Evolutionary conservation across 1,139 yeast species (phyloP).

Genomic region (Zygosaccharomyces pseudobailii): DNA sequence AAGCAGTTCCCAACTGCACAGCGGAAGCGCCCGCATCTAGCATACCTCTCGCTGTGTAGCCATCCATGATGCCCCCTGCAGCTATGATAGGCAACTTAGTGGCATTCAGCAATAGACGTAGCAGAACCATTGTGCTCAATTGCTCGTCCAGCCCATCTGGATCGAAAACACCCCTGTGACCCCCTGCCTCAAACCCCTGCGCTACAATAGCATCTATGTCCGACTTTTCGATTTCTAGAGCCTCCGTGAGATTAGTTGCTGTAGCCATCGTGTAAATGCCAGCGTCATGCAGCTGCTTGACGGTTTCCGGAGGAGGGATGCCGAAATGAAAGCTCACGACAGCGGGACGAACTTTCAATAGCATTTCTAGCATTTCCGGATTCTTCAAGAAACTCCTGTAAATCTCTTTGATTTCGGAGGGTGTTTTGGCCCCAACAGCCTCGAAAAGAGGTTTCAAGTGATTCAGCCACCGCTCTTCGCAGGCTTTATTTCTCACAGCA

Average conservation of each 20-base stretch:
- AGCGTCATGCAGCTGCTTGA: constrained; percentile 32
- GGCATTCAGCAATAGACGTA: constrained; percentile 24
- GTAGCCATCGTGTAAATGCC: constrained; percentile 40
- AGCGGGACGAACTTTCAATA: constrained; percentile 29
- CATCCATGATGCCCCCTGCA: constrained; percentile 45
- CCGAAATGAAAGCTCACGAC: constrained; percentile 52
- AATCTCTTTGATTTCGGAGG: constrained; percentile 38
- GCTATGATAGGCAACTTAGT: constrained; percentile 37
- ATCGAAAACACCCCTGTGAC: constrained; percentile 45
- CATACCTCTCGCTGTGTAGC: constrained; percentile 29
- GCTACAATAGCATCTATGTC: constrained; percentile 42
- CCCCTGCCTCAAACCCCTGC: constrained; percentile 55
- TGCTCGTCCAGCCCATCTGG: constrained; percentile 35
- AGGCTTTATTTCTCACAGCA: constrained; percentile 8
- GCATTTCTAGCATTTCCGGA: neutral
- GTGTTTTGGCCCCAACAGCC: constrained; percentile 26
- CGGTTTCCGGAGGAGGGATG: constrained; percentile 33
- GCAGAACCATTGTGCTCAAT: constrained; percentile 38
- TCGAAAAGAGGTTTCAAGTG: constrained; percentile 18
- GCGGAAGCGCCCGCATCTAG: constrained; percentile 42
- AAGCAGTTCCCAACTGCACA: constrained; percentile 46
- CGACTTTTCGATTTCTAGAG: constrained; percentile 24
- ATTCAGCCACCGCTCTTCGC: constrained; percentile 12
- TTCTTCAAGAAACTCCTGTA: constrained; percentile 26
- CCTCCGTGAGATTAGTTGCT: constrained; percentile 43